Percentiles rank a stretch among this genome's conserved stretches.
These are phyloP conservation scores for Saccharomyces cerevisiae DNA, from an alignment of 805 yeast genomes.

Conservation along the genomic window DNA sequence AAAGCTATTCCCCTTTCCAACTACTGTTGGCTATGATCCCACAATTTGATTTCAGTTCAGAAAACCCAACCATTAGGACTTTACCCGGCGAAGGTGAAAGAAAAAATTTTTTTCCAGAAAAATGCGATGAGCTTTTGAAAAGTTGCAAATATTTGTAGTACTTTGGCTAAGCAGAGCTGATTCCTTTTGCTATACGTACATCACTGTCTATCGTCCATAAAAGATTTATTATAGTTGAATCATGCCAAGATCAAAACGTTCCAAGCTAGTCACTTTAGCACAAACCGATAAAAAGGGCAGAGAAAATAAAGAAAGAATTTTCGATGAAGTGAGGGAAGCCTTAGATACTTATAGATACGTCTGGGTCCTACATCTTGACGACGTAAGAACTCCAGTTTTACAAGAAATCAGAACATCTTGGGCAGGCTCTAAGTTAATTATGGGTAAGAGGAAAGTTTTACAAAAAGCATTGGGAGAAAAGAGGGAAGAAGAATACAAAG, in stretches of 20 bases:
- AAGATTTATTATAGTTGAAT: slow-evolving; percentile 7
- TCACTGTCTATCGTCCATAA: background rate
- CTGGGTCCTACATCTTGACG: slow-evolving; percentile 82
- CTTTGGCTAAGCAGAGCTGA: background rate
- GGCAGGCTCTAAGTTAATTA: slow-evolving; percentile 78
- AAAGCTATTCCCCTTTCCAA: background rate
- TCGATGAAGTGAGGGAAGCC: slow-evolving; percentile 79
- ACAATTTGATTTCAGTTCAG: background rate
- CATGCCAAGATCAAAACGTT: slow-evolving; percentile 97
- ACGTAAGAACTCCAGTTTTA: slow-evolving; percentile 90
- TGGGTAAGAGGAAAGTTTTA: slow-evolving; percentile 90
- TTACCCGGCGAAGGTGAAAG: background rate
- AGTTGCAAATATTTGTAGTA: background rate
- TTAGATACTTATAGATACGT: slow-evolving; percentile 69
- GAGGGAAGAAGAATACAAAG: slow-evolving; percentile 83
- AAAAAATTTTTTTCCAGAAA: background rate
- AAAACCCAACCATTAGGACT: background rate
- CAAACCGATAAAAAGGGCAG: slow-evolving; percentile 94
- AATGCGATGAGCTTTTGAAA: background rate
- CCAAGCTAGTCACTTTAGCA: slow-evolving; percentile 90
- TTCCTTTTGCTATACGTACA: background rate
- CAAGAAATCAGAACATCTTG: slow-evolving; percentile 90
- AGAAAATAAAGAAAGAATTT: slow-evolving; percentile 83
- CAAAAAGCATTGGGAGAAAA: slow-evolving; percentile 87
- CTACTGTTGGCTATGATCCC: background rate